A percentile compares a stretch with the other conserved stretches of the same genome.
phyloP scores from a whole-genome alignment of 139 green algal species.

The Chlorella sp. region DNA sequence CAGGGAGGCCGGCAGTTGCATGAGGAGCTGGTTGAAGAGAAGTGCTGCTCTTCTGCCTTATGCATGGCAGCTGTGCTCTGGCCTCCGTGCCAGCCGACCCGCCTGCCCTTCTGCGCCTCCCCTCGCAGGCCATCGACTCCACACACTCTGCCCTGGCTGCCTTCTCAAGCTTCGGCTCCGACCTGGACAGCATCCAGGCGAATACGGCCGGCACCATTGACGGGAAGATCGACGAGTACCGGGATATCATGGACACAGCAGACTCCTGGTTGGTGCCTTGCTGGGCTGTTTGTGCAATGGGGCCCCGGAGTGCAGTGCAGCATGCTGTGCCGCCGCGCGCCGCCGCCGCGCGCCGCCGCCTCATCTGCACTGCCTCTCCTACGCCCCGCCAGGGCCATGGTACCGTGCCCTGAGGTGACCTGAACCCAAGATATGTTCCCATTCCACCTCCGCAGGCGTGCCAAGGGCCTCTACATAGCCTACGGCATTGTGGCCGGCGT shows the following conservation, averaged over 20 bases:
- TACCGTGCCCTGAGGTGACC: too few species aligned
- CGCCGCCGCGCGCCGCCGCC: too few species aligned
- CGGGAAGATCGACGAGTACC: not conserved
- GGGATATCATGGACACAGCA: not conserved
- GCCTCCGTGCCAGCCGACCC: not conserved
- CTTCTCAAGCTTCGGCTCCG: not conserved
- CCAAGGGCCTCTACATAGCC: not conserved
- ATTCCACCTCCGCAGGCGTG: not conserved
- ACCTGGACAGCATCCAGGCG: not conserved
- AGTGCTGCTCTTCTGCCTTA: not conserved
- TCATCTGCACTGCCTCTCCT: too few species aligned
- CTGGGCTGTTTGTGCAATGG: too few species aligned
- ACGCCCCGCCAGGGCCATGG: too few species aligned
- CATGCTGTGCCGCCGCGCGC: too few species aligned
- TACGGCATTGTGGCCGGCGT: not conserved
- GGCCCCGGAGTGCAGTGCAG: too few species aligned
- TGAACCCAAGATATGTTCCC: too few species aligned
- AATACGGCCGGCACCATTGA: not conserved
- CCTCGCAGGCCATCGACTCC: not conserved
- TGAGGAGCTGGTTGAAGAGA: too few species aligned
- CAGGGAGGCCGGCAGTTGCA: too few species aligned
- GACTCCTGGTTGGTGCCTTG: not conserved
- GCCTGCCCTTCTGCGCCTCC: not conserved
- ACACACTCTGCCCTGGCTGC: not conserved
- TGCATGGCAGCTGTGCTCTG: not conserved